Evolutionary conservation across 306 rosid genomes (phyloP), one percentile per base, ranked within the genome.

Genomic region (Medicago lupulina): DNA sequence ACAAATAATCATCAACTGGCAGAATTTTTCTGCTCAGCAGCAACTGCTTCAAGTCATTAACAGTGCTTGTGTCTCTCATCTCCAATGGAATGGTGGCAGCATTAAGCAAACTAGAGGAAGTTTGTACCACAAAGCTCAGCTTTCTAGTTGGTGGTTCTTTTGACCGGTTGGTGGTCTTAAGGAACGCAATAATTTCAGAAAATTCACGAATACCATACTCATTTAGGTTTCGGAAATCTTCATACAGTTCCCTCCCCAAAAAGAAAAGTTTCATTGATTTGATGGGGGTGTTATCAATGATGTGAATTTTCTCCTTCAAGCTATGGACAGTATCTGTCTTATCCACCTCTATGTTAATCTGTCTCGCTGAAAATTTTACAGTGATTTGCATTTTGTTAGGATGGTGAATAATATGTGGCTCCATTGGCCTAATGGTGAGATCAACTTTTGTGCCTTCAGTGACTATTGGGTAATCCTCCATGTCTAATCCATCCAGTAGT

Each of bases 381-480:
- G 61, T 44, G 75, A 92, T 80, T 18, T 80, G 88, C 77, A 92
- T 85, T 82, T 84, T 87, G 61, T 58, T 71, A 3, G 67, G 60
- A 40, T 76, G 67, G 55, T 69, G 47, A 71, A 58, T 70, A 11
- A 54, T 14, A 15, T 70, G 74, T 34, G 85, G 69, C 63, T 62
- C 72, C 53, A 54, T 38, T 77, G 67, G 51, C 75, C 79, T 88
- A 75, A 87, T 61, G 50, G 89, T 81, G 74, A 92, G 97, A 76
- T 95, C 87, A 59, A 92, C 75, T 79, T 83, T 87, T 41, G 97
- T 92, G 63, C 96, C 97, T 71, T 95, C 89, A 21, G 79, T 76
- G 80, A 92, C 57, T 67, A 92, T 90, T 15, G 91, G 96, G 21
- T 95, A 92, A 70, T 95, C 98, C 83, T 95, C 96, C 95, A 92